Base-by-base conservation (phyloP, 176 grass and related monocot genomes). In the Triticum timopheevii region DNA sequence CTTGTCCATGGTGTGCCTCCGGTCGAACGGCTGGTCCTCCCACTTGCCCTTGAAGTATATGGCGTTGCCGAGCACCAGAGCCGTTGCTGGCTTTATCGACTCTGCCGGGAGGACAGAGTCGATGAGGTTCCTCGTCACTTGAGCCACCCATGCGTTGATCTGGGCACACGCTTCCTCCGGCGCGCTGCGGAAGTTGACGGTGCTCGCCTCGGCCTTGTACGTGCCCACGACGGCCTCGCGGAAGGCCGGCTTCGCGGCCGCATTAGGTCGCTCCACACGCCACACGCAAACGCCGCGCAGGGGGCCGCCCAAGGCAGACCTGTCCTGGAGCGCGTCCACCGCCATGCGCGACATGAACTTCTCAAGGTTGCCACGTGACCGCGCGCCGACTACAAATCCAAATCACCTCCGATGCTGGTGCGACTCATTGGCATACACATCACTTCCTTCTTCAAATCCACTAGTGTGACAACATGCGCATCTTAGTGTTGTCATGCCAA, bases 231-330 rank as follows among this genome's bases (percentile, higher is more conserved):
- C 35, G 10, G 61, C 61, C 9, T 82, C 25, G 27, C 58, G 25
- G 79, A 72, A 90, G 2, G 64, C 28, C 22, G 72, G 62, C 73
- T 61, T 83, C 17, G 72, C 33, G 44, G n/a, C 42, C 76, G 22
- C 16, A n/a, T 24, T 7, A 39, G 25, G 49, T 90, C 88, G 13
- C 80, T 50, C 83, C 83, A 90, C 15, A 83, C 62, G 23, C 78
- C 84, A 28, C 31, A 69, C 15, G 73, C 50, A 28, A 70, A 86
- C 20, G 64, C 74, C 25, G 79, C 36, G 27, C 5, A 10, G 8
- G 84, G 84, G 84, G 20, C 64, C 83, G 8, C 69, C 63, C 9
- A 8, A 4, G 2, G 0, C 30, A 1, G 28, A 65, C 19, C 28
- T 15, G 10, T 68, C 70, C 13, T 71, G 62, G 1, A 77, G 59